Percentiles rank a stretch among this genome's conserved stretches.
Evolutionary conservation across 257 asterid species (phyloP).

Genomic region (Echium plantagineum): DNA sequence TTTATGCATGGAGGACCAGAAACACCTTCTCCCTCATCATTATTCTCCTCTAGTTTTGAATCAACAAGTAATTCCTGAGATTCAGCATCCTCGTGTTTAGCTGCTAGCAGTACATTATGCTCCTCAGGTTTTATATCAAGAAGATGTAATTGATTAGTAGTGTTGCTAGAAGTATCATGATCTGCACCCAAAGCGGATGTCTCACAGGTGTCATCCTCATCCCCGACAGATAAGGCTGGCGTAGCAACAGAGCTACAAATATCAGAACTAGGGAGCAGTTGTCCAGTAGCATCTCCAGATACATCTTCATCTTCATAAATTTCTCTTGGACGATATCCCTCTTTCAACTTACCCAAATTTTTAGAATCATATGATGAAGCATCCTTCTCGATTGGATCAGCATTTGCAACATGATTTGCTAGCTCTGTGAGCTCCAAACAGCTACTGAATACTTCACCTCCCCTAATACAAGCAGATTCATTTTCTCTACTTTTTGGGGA

Average conservation of each 20-base stretch:
- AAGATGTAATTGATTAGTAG: conserved; percentile 19
- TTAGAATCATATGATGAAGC: conserved; percentile 21
- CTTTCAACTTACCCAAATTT: conserved; percentile 22
- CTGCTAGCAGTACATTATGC: conserved; percentile 15
- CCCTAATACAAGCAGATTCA: conserved; percentile 22
- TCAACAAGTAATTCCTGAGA: conserved; percentile 6
- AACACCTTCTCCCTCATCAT: conserved; percentile 19
- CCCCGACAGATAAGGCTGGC: conserved; percentile 27
- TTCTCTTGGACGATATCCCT: conserved; percentile 22
- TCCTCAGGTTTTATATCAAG: conserved; percentile 21
- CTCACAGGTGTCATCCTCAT: conserved; percentile 19
- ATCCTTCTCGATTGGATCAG: conserved; percentile 14
- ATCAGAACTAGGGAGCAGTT: conserved; percentile 19
- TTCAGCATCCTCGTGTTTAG: background rate
- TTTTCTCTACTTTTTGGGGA: conserved; percentile 14
- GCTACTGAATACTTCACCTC: conserved; percentile 52
- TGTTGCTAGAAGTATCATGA: conserved; percentile 21
- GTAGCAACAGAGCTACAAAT: conserved; percentile 13
- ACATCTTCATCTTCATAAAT: conserved; percentile 26
- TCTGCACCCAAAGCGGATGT: conserved; percentile 15
- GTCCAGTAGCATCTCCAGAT: conserved; percentile 20
- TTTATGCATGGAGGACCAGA: conserved; percentile 24
- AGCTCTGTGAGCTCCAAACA: conserved; percentile 59
- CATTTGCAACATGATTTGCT: conserved; percentile 24
- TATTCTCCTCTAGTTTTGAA: conserved; percentile 23